Percentiles rank a stretch among this genome's conserved stretches.
These are phyloP conservation scores for Phytopythium montanum DNA, from an alignment of 352 stramenopile species.

Conservation along the genomic window DNA sequence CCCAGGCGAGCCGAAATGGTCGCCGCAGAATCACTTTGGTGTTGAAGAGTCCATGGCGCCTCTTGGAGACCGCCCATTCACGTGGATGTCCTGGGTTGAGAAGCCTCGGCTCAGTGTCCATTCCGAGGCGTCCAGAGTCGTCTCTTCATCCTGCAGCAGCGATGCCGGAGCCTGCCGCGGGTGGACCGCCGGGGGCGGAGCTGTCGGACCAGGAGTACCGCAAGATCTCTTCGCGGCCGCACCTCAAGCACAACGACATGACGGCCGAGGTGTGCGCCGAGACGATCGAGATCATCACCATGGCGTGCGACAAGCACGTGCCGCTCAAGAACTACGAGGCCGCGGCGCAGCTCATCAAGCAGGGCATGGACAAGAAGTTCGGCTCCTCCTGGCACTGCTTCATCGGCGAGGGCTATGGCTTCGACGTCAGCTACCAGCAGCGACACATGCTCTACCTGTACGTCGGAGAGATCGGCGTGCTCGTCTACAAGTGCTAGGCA, in stretches of 20 bases:
- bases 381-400: slow-evolving; percentile 94
- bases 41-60: no score
- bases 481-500: slow-evolving; percentile 94
- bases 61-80: background rate
- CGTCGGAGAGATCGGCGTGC: slow-evolving; percentile 92
- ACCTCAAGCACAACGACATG: slow-evolving; percentile 89
- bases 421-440: slow-evolving; percentile 96
- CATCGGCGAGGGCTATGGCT: slow-evolving; percentile 95
- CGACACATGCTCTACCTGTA: slow-evolving; percentile 95
- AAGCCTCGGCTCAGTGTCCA: background rate
- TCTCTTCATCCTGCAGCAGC: background rate
- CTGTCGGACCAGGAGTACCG: slow-evolving; percentile 74
- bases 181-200: slow-evolving; percentile 29
- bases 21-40: no score
- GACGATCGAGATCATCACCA: slow-evolving; percentile 95
- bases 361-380: slow-evolving; percentile 98
- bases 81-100: background rate
- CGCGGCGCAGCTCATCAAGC: slow-evolving; percentile 91
- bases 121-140: background rate
- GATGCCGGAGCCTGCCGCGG: slow-evolving; percentile 60
- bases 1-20: no score
- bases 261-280: slow-evolving; percentile 93
- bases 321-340: slow-evolving; percentile 94
- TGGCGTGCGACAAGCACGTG: slow-evolving; percentile 95
- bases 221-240: slow-evolving; percentile 81